A percentile compares a stretch with the other conserved stretches of the same genome.
Conservation (phyloP, 331 rosid genomes). For the Cydonia oblonga region DNA sequence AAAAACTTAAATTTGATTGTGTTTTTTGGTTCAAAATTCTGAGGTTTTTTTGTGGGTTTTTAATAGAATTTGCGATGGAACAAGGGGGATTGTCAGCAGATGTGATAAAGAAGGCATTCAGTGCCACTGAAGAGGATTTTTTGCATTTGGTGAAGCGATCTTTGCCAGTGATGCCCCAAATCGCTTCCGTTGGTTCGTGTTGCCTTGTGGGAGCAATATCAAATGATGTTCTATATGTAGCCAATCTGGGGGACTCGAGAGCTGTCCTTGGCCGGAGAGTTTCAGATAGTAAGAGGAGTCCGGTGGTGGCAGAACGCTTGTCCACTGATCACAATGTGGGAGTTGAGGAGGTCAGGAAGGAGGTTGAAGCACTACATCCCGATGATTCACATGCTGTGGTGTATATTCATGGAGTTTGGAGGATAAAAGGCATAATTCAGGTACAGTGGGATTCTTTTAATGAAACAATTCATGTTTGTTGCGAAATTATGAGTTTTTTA, state of each 20-base stretch:
- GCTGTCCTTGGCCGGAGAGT: conserved; percentile 75
- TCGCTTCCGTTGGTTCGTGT: conserved; percentile 84
- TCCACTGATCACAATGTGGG: conserved; percentile 89
- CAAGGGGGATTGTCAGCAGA: conserved; percentile 81
- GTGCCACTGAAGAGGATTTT: conserved; percentile 81
- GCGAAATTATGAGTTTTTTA: background rate
- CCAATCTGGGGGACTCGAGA: conserved; percentile 90
- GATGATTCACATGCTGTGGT: conserved; percentile 80
- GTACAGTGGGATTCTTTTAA: conserved; percentile 23
- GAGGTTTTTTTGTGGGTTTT: conserved; percentile 2
- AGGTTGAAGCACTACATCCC: conserved; percentile 84
- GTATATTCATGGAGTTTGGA: conserved; percentile 76
- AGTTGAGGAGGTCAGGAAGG: conserved; percentile 78
- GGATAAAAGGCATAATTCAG: conserved; percentile 97
- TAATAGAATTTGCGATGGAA: conserved; percentile 63
- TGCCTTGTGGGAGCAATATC: conserved; percentile 89
- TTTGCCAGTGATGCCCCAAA: conserved; percentile 46
- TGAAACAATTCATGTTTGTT: background rate
- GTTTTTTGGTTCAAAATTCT: background rate
- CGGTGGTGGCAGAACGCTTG: conserved; percentile 62
- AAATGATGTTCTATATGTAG: conserved; percentile 54
- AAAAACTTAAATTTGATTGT: background rate
- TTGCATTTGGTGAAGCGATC: conserved; percentile 54
- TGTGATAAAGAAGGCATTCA: conserved; percentile 76
- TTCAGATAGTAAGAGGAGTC: conserved; percentile 5